phyloP scores from a whole-genome alignment of 306 rosid species.

The Begonia fuchsioides region DNA sequence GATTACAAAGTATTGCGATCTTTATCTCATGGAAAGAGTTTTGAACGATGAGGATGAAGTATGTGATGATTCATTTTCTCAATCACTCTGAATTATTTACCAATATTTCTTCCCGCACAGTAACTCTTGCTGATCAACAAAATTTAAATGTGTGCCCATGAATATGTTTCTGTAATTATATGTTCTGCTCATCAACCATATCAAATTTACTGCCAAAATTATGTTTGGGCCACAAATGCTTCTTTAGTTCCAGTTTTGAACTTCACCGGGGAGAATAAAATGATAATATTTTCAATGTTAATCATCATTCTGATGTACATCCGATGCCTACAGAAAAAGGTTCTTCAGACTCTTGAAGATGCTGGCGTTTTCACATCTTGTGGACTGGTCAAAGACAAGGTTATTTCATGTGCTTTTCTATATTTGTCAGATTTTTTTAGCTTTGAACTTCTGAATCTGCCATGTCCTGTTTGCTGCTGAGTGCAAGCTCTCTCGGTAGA shows the following conservation, averaged over 20 bases:
- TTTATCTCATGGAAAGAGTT: conserved; percentile 93
- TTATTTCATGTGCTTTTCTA: conserved; percentile 7
- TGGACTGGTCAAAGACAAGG: conserved; percentile 91
- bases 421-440: neutral
- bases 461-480: too few relatives aligned
- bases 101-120: neutral
- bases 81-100: too few relatives aligned
- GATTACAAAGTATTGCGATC: conserved; percentile 78
- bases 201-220: too few relatives aligned
- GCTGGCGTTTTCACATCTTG: conserved; percentile 89
- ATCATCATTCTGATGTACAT: conserved; percentile 1
- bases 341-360: conserved; percentile 71
- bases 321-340: conserved; percentile 50
- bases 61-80: conserved; percentile 7
- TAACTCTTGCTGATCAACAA: neutral
- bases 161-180: neutral
- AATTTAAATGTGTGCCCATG: too few relatives aligned
- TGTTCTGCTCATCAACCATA: neutral
- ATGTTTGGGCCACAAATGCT: too few relatives aligned
- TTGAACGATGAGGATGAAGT: conserved; percentile 90
- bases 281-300: neutral
- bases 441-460: neutral
- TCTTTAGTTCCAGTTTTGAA: too few relatives aligned
- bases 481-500: too few relatives aligned
- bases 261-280: too few relatives aligned